Conservation (phyloP, 495 filamentous ascomycete species). For the Annulohypoxylon bovei region DNA sequence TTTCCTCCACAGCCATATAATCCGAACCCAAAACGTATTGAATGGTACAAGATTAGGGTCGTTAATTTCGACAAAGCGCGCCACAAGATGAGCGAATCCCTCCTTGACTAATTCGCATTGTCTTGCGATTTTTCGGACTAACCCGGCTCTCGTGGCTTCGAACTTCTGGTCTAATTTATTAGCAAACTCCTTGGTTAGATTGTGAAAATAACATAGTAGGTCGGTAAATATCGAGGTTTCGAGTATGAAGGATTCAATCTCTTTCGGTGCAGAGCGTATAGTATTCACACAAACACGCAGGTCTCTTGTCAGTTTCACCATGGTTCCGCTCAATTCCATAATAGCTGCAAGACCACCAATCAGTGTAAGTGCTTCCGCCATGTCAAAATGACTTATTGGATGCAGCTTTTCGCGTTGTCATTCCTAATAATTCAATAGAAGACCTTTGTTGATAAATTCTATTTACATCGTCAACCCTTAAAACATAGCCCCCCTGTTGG, state of each 20-base stretch:
- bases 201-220: constrained; percentile 14
- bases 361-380: constrained; percentile 31
- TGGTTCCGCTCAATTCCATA: constrained; percentile 18
- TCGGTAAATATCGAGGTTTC: constrained; percentile 30
- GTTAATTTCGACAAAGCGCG: constrained; percentile 24
- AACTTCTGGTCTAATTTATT: not conserved
- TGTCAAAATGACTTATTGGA: not conserved
- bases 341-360: constrained; percentile 35
- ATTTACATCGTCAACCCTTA: not conserved
- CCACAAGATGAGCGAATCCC: constrained; percentile 25
- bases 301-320: constrained; percentile 19
- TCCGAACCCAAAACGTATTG: constrained; percentile 16
- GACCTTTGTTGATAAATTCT: not conserved
- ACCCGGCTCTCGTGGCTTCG: constrained; percentile 7
- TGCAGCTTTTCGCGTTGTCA: not conserved
- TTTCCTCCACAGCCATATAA: constrained; percentile 34
- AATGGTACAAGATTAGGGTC: constrained; percentile 3
- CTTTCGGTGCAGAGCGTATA: constrained; percentile 29
- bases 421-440: not conserved
- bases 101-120: constrained; percentile 31
- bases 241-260: constrained; percentile 29
- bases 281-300: constrained; percentile 10
- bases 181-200: constrained; percentile 9
- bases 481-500: constrained; percentile 14
- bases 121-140: constrained; percentile 25